Evolutionary conservation across 306 rosid species (phyloP).

Genomic region (Medicago arabica): DNA sequence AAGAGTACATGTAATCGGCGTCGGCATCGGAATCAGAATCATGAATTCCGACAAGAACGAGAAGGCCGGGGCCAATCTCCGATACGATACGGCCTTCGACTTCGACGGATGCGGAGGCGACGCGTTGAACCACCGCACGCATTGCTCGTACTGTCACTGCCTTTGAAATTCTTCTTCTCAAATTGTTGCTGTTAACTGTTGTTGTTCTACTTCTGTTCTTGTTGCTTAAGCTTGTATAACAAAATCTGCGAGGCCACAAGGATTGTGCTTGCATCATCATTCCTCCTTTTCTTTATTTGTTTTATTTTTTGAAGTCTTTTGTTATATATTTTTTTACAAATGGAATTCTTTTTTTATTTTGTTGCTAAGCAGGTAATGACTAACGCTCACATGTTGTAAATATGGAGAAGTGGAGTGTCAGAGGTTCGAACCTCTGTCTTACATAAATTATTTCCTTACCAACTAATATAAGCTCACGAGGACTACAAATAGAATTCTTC

Average conservation of each 20-base stretch:
- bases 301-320: no score
- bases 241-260: neutral
- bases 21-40: conserved; percentile 81
- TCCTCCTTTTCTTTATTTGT: no score
- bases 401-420: no score
- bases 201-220: neutral
- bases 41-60: conserved; percentile 86
- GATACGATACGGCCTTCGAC: conserved; percentile 81
- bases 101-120: conserved; percentile 87
- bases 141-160: conserved; percentile 56
- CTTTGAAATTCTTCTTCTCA: neutral
- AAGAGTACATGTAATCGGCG: conserved; percentile 75
- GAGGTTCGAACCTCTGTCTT: no score
- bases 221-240: neutral
- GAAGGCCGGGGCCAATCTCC: conserved; percentile 91
- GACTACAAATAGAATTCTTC: no score
- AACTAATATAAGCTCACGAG: no score
- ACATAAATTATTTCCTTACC: no score
- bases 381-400: no score
- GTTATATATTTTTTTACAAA: no score
- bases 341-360: no score
- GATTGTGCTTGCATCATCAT: no score
- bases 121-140: conserved; percentile 94
- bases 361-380: no score
- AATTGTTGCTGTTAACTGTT: neutral